These are phyloP conservation scores for Alternaria triticina DNA, from an alignment of 2,329 filamentous ascomycete species.

Conservation along the genomic window DNA sequence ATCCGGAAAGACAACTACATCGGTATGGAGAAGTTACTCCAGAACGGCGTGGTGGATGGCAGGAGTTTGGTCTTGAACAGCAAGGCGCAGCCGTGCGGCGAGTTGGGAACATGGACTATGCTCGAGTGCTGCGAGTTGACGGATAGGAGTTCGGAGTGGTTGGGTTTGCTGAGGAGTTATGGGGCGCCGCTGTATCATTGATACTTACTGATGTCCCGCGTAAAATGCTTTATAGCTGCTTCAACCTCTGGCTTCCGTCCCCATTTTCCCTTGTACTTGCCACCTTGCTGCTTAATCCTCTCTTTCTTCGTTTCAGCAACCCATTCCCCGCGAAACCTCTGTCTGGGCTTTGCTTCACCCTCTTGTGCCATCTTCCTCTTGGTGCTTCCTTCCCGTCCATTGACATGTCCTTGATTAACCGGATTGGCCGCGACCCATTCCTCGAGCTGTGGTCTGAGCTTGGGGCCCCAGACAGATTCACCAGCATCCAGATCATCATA, in stretches of 20 bases:
- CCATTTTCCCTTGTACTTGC: conserved; percentile 36
- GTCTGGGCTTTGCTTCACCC: conserved; percentile 19
- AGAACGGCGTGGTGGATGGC: conserved; percentile 17
- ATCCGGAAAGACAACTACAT: conserved; percentile 26
- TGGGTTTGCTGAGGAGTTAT: conserved; percentile 23
- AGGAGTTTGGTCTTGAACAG: conserved; percentile 23
- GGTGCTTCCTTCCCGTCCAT: conserved; percentile 25
- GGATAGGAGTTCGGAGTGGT: conserved; percentile 24
- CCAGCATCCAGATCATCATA: conserved; percentile 31
- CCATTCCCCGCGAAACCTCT: conserved; percentile 40
- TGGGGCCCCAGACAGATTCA: conserved; percentile 31
- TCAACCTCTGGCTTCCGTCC: conserved; percentile 15
- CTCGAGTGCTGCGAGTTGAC: conserved; percentile 28
- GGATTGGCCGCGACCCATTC: conserved; percentile 34
- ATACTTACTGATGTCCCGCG: not conserved
- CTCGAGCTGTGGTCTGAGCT: conserved; percentile 27
- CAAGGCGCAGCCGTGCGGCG: conserved; percentile 22
- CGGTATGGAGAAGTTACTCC: conserved; percentile 20
- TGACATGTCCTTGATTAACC: conserved; percentile 16
- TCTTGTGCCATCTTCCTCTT: conserved; percentile 19
- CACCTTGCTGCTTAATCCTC: conserved; percentile 38
- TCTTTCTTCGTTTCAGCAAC: conserved; percentile 35
- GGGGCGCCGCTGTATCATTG: conserved; percentile 20
- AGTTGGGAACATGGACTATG: conserved; percentile 22
- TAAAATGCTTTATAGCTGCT: not conserved